phyloP scores from a whole-genome alignment of 306 rosid genomes.

The Alnus glutinosa region DNA sequence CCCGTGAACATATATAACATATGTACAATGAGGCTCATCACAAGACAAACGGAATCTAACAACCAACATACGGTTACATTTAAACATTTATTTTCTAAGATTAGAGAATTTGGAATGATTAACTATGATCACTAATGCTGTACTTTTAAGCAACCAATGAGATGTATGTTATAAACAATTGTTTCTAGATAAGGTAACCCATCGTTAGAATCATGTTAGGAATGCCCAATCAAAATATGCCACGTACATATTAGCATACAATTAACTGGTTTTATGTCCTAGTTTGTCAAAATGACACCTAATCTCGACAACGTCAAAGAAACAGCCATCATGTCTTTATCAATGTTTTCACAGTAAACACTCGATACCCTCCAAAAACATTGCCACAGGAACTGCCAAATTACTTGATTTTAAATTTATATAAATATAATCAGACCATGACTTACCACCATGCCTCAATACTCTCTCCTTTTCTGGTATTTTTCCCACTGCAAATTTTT shows the following conservation, averaged over 20 bases:
- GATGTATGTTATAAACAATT: slow-evolving; percentile 3
- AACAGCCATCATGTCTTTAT: slow-evolving; percentile 42
- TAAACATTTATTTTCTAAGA: slow-evolving; percentile 16
- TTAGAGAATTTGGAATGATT: slow-evolving; percentile 37
- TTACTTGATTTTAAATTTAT: slow-evolving; percentile 5
- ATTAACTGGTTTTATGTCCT: background rate
- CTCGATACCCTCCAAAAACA: slow-evolving; percentile 39
- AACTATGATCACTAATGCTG: slow-evolving; percentile 19
- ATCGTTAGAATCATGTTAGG: slow-evolving; percentile 4
- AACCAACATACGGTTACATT: slow-evolving; percentile 22
- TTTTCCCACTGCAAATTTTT: background rate
- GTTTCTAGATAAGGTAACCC: background rate
- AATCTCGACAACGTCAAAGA: background rate
- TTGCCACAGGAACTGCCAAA: slow-evolving; percentile 12
- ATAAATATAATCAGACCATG: slow-evolving; percentile 28
- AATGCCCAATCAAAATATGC: slow-evolving; percentile 30
- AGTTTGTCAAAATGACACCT: slow-evolving; percentile 17
- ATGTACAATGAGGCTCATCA: too few relatives aligned
- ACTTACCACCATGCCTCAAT: slow-evolving; percentile 17
- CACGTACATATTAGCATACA: slow-evolving; percentile 11
- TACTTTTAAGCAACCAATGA: background rate
- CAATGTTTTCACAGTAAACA: slow-evolving; percentile 45
- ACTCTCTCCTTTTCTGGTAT: background rate
- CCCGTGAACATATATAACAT: too few relatives aligned
- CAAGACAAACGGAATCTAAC: background rate